Conservation (phyloP, 306 rosid species). For the Sophora flavescens region DNA sequence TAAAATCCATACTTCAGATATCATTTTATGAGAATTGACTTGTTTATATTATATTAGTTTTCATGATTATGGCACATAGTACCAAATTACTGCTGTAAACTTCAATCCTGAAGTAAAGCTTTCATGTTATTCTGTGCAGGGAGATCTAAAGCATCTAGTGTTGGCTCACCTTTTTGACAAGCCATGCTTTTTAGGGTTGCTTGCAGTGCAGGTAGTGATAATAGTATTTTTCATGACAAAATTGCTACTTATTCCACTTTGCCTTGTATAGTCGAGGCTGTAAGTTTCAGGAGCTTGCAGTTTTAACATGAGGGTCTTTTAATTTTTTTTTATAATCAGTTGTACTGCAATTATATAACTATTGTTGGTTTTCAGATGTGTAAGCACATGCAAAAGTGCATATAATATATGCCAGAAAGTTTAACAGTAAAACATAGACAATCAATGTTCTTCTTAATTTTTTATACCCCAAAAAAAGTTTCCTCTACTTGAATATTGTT, state of each 20-base stretch:
- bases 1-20: not conserved
- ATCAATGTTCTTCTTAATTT: not conserved
- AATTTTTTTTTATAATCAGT: not conserved
- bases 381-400: not conserved
- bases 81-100: not conserved
- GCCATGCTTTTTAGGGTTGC: conserved; percentile 88
- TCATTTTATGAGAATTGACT: conserved; percentile 16
- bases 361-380: conserved; percentile 27
- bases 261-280: conserved; percentile 4
- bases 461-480: not conserved
- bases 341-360: conserved; percentile 2
- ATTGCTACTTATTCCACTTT: not conserved
- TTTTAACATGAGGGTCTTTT: not conserved
- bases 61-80: not conserved
- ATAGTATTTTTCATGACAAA: not conserved
- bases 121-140: conserved; percentile 54
- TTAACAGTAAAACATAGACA: not conserved
- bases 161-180: conserved; percentile 93
- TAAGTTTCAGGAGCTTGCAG: conserved; percentile 19
- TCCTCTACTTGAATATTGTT: conserved; percentile 30
- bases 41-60: not conserved
- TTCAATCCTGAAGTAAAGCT: conserved; percentile 35
- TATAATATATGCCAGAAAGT: conserved; percentile 10
- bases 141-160: conserved; percentile 68
- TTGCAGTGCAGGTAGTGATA: conserved; percentile 77